Evolutionary conservation across 768 basidiomycete species (phyloP).

Genomic region (Gautieria morchelliformis): DNA sequence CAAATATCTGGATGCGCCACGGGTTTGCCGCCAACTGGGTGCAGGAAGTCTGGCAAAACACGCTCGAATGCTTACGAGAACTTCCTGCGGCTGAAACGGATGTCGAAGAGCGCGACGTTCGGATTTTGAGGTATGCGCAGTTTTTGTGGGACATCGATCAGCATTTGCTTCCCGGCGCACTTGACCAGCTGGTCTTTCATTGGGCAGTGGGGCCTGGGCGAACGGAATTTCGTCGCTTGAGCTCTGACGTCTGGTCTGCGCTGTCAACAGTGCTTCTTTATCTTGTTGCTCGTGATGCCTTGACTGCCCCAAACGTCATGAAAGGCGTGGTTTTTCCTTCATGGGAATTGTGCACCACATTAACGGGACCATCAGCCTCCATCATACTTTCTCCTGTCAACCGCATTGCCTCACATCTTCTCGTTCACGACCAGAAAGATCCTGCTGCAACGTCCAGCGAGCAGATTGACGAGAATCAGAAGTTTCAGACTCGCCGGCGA

Average conservation of each 20-base stretch:
- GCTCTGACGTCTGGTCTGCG: conserved; percentile 56
- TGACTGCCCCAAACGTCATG: conserved; percentile 65
- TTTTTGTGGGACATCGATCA: conserved; percentile 70
- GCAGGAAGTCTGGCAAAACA: conserved; percentile 79
- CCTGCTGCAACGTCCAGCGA: conserved; percentile 29
- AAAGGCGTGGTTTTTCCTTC: conserved; percentile 70
- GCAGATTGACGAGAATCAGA: conserved; percentile 51
- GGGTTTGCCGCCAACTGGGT: conserved; percentile 65
- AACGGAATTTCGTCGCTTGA: conserved; percentile 50
- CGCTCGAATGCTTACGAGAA: conserved; percentile 63
- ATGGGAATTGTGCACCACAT: conserved; percentile 51
- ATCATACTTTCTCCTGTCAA: conserved; percentile 56
- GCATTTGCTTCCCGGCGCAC: conserved; percentile 54
- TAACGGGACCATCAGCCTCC: conserved; percentile 30
- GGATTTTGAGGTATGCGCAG: conserved; percentile 55
- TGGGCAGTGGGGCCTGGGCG: conserved; percentile 69
- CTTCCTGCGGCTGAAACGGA: conserved; percentile 49
- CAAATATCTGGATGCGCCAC: conserved; percentile 76
- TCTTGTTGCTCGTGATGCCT: conserved; percentile 54
- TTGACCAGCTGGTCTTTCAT: conserved; percentile 58
- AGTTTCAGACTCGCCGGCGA: conserved; percentile 58
- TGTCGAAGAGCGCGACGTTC: conserved; percentile 33
- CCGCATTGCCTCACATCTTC: conserved; percentile 46
- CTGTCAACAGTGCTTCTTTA: conserved; percentile 53
- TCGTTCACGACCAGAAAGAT: conserved; percentile 41